Conservation (phyloP, 2,329 filamentous ascomycete genomes). For the Cladosporium sp. region DNA sequence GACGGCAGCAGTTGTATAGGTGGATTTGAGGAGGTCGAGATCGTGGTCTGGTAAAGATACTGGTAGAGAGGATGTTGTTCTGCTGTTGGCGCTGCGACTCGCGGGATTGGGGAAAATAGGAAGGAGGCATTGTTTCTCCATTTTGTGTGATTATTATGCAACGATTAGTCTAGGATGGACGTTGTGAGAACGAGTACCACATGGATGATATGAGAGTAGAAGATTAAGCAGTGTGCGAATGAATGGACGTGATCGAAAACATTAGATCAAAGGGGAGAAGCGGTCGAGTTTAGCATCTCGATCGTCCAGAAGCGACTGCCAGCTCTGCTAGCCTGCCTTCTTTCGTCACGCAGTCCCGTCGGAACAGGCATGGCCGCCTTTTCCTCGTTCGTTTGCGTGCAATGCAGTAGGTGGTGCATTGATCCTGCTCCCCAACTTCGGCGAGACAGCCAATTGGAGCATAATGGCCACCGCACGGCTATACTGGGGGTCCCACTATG, state of each 20-base stretch:
- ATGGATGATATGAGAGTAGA: background rate
- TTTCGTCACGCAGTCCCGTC: background rate
- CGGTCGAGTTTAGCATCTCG: background rate
- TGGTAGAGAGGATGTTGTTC: conserved; percentile 10
- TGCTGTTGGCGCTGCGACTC: conserved; percentile 4
- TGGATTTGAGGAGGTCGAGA: conserved; percentile 12
- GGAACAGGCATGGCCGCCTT: background rate
- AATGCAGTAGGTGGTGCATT: background rate
- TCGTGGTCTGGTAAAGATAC: conserved; percentile 16
- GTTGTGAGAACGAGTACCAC: background rate
- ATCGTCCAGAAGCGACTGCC: conserved; percentile 7
- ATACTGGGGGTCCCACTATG: conserved; percentile 1
- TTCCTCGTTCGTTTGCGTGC: background rate
- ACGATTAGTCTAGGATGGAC: background rate
- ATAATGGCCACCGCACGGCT: conserved; percentile 3
- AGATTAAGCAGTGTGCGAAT: background rate
- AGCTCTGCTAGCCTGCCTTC: background rate
- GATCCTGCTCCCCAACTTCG: background rate
- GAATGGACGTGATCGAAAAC: background rate
- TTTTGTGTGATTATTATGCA: background rate
- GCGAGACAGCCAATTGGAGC: conserved; percentile 7
- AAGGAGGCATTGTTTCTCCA: conserved; percentile 16
- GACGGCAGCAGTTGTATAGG: conserved; percentile 8
- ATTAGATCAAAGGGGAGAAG: background rate
- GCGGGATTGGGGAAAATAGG: conserved; percentile 12